Base-by-base conservation (phyloP, 192 early-diverging fungal species). In the Coemansia aciculifera region DNA sequence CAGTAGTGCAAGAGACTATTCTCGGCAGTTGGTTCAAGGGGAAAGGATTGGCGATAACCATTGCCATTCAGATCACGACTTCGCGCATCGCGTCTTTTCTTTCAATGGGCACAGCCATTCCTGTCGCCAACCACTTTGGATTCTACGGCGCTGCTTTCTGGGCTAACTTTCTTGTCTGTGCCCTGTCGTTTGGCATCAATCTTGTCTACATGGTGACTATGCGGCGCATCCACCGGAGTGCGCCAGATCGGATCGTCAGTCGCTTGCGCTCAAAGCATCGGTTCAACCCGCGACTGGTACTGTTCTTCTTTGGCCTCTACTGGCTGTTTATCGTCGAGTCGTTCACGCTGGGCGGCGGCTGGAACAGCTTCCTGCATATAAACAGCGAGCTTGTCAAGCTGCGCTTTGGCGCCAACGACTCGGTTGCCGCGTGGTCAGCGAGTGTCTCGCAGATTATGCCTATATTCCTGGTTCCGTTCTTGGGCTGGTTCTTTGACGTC, bases 1-100 rank as follows among this genome's bases (percentile, higher is more conserved):
- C 88, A 0, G 90, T 90, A 42, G 87, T 90, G n/a, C 91, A 93
- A 74, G 90, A 93, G 64, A 93, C 90, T 5, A 93, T 93, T 9
- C 78, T 91, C 21, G 87, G 89, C 23, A 89, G 89, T 84, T 91
- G 90, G 83, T 93, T 93, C 69, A 84, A 74, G 19, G 89, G 90
- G 46, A 85, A 85, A 62, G 85, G 87, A 0, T 76, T 93, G 21
- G 89, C 89, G 3, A 77, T 88, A 8, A 89, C 89, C 10, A 81
- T 93, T 48, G 88, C 89, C 2, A 71, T 90, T 38, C 89, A 89
- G 72, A 79, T 93, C 37, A 88, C 89, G 13, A 87, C 86, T 6
- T 89, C 90, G 27, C 89, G 89, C 43, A 71, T 93, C 66, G 79
- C 91, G 29, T 90, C 89, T 0, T 93, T 91, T 72, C 42, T 88